Evolutionary conservation across 495 filamentous ascomycete species (phyloP).

Genomic region (Penicillium paxilli): DNA sequence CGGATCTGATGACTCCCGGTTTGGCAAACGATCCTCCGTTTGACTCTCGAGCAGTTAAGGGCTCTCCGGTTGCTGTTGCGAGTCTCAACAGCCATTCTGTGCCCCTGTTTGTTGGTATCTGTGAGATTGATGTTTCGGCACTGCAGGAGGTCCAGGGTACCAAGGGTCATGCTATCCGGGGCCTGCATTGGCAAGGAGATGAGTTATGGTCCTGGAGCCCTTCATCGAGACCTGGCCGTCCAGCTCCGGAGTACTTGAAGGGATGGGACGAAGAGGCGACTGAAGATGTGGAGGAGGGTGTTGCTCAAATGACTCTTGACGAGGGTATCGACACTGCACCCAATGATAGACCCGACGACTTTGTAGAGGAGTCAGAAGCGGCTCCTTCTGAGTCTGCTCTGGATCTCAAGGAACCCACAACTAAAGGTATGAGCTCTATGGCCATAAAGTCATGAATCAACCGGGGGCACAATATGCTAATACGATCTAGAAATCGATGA

Average conservation of each 20-base stretch:
- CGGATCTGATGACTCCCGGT: slow-evolving; percentile 76
- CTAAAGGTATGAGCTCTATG: slow-evolving; percentile 50
- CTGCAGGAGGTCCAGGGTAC: slow-evolving; percentile 60
- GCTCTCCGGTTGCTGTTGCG: slow-evolving; percentile 66
- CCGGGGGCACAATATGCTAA: slow-evolving; percentile 22
- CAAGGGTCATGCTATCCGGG: slow-evolving; percentile 68
- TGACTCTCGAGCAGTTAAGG: slow-evolving; percentile 59
- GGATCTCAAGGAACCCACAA: slow-evolving; percentile 53
- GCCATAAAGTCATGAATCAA: neutral
- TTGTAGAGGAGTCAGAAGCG: slow-evolving; percentile 8
- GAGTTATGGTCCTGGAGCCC: slow-evolving; percentile 69
- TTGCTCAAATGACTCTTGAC: slow-evolving; percentile 43
- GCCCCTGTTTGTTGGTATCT: slow-evolving; percentile 64
- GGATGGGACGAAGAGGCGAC: slow-evolving; percentile 43
- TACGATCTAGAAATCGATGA: slow-evolving; percentile 61
- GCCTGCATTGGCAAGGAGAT: slow-evolving; percentile 73
- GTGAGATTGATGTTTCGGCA: slow-evolving; percentile 64
- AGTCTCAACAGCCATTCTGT: slow-evolving; percentile 59
- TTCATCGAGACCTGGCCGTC: slow-evolving; percentile 51
- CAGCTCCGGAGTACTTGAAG: slow-evolving; percentile 49
- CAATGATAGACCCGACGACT: slow-evolving; percentile 29
- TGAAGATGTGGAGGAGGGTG: slow-evolving; percentile 39
- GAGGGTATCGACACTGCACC: slow-evolving; percentile 30
- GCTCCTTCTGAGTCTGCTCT: slow-evolving; percentile 19
- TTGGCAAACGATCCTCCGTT: slow-evolving; percentile 71